A percentile compares a stretch with the other conserved stretches of the same genome.
phyloP scores from a whole-genome alignment of 257 asterid genomes.

The Lavandula angustifolia region DNA sequence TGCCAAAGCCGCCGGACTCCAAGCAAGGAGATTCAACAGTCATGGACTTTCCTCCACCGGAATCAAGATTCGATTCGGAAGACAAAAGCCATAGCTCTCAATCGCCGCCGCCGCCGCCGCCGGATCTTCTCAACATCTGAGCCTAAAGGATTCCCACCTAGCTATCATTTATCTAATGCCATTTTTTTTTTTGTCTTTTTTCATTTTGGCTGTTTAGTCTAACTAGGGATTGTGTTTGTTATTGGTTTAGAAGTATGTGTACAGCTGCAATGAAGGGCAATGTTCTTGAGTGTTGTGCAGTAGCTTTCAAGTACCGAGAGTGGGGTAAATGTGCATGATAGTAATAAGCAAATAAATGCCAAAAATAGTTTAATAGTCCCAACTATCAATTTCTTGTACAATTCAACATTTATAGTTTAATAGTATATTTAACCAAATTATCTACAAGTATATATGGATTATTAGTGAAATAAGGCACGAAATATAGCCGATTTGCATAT shows the following conservation, averaged over 20 bases:
- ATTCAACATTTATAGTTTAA: no score
- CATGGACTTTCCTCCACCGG: no score
- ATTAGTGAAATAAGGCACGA: no score
- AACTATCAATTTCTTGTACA: no score
- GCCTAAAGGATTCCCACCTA: slow-evolving; percentile 21
- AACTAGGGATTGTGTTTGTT: slow-evolving; percentile 24
- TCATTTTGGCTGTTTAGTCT: slow-evolving; percentile 1
- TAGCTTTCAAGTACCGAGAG: no score
- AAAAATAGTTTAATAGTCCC: no score
- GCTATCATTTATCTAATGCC: slow-evolving; percentile 17
- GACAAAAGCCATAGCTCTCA: slow-evolving; percentile 25
- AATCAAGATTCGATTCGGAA: slow-evolving; percentile 47
- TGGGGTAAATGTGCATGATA: no score
- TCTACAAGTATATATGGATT: no score
- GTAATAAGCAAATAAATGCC: no score
- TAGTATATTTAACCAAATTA: no score
- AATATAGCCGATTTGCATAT: no score
- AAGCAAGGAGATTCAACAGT: slow-evolving; percentile 49
- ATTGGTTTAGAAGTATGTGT: slow-evolving; percentile 39
- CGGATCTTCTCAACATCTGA: slow-evolving; percentile 37
- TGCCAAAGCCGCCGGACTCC: slow-evolving; percentile 53
- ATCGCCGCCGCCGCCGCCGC: slow-evolving; percentile 26
- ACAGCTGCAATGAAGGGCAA: slow-evolving; percentile 32
- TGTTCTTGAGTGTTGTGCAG: slow-evolving; percentile 25
- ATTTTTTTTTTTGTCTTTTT: neutral